Percentiles rank a stretch among this genome's conserved stretches.
These are phyloP conservation scores for Citrullus amarus DNA, from an alignment of 306 rosid genomes.

Conservation along the genomic window DNA sequence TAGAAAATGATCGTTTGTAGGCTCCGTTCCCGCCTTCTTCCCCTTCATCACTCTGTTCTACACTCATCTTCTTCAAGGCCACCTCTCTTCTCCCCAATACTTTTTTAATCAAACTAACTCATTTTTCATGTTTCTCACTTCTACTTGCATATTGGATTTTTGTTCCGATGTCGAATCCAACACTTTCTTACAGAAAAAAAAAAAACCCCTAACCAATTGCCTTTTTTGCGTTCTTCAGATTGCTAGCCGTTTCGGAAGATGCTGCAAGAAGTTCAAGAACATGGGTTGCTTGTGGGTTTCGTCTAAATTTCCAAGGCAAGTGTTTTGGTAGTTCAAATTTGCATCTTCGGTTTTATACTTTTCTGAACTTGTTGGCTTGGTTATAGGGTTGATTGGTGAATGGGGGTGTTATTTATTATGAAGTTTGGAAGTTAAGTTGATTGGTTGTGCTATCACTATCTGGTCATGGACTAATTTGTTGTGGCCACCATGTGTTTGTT, in stretches of 20 bases:
- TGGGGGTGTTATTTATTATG: neutral
- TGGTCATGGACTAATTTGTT: neutral
- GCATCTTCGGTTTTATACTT: neutral
- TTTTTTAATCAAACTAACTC: neutral
- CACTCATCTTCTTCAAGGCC: conserved; percentile 32
- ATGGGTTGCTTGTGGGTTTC: conserved; percentile 12
- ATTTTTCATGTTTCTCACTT: neutral
- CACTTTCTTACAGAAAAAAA: neutral
- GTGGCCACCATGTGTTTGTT: conserved; percentile 12
- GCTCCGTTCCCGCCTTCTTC: conserved; percentile 20
- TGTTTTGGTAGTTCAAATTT: neutral
- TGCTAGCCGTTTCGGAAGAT: conserved; percentile 10
- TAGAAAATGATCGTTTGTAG: conserved; percentile 29
- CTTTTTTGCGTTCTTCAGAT: conserved; percentile 26
- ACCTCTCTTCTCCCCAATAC: conserved; percentile 3
- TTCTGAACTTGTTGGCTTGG: neutral
- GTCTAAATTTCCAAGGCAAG: conserved; percentile 44
- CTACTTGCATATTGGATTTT: neutral
- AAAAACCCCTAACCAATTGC: conserved; percentile 2
- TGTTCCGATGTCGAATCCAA: conserved; percentile 1
- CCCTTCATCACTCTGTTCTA: conserved; percentile 15
- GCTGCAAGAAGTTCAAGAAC: conserved; percentile 10
- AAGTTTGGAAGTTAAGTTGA: neutral
- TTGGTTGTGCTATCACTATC: neutral
- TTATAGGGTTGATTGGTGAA: neutral